Evolutionary conservation across 805 yeast species (phyloP), one percentile per base, ranked within the genome.

Genomic region (Priceomyces haplophilus): DNA sequence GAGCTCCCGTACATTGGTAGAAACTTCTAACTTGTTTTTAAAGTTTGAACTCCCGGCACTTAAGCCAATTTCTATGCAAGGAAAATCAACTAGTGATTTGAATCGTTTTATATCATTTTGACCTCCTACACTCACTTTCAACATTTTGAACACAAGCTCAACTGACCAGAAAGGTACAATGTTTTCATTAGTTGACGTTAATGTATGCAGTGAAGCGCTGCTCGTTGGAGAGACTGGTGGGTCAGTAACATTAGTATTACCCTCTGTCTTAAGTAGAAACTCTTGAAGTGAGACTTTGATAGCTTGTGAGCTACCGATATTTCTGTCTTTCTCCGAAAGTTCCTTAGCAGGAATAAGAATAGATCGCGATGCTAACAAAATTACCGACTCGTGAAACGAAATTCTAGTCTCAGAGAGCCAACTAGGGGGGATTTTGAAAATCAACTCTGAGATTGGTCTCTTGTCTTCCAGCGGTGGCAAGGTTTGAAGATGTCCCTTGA

Each of bases 351-450:
- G 68, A 6, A 69, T 61, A 29, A 70, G 53, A 1, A 69, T 63
- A 6, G 74, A 69, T 16, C 73, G 51, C 2, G 75, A 66, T 0
- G 74, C 75, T 10, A 70, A 39, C 23, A 47, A 42, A 3, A 71
- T 31, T 7, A 48, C 48, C 18, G 54, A 30, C 4, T 48, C 41
- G n/a, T 44, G 38, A 12, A 60, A 21, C 6, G 40, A 40, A 17
- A 63, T 18, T 16, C 54, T 51, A 13, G 55, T 40, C 10, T 57
- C 61, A 2, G 62, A 45, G 11, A 70, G 41, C 74, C 74, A 70
- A 3, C 45, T 31, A 0, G 75, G 75, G 11, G 66, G 47, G 17
- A 52, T 35, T 7, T 41, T 41, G 46, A 64, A 64, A 3, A 61
- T 11, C 7, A 37, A 42, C 4, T 52, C 50, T 24, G 46, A 50